Percentiles rank a stretch among this genome's conserved stretches.
These are phyloP conservation scores for Cyberlindnera mycetangii DNA, from an alignment of 805 yeast species.

Conservation along the genomic window DNA sequence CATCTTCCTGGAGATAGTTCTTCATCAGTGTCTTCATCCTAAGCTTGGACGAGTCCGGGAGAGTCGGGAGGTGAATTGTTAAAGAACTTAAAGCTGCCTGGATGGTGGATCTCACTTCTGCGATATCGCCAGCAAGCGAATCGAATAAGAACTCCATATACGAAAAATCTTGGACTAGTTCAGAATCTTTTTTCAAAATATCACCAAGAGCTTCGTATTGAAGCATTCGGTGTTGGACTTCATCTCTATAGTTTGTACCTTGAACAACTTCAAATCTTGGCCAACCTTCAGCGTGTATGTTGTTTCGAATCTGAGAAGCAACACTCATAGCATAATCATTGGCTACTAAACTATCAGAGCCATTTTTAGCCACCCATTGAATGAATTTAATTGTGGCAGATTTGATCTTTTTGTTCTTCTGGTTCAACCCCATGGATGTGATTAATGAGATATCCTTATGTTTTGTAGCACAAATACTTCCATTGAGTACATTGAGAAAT, in stretches of 20 bases:
- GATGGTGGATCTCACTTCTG: conserved; percentile 62
- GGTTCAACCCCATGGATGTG: conserved; percentile 54
- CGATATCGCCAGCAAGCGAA: conserved; percentile 60
- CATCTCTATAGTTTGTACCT: conserved; percentile 34
- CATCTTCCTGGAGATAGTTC: conserved; percentile 34
- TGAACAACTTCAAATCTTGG: conserved; percentile 42
- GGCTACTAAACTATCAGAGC: conserved; percentile 15
- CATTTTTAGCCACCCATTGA: conserved; percentile 50
- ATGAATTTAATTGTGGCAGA: conserved; percentile 61
- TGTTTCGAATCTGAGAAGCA: conserved; percentile 51
- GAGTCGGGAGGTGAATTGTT: conserved; percentile 42
- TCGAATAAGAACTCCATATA: conserved; percentile 67
- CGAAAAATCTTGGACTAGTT: conserved; percentile 42
- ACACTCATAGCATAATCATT: conserved; percentile 40
- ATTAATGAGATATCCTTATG: conserved; percentile 43
- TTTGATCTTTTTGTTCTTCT: conserved; percentile 33
- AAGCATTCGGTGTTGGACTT: conserved; percentile 47
- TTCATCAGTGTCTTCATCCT: conserved; percentile 40
- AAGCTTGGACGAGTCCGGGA: conserved; percentile 38
- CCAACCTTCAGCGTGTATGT: conserved; percentile 58
- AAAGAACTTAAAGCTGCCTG: conserved; percentile 68
- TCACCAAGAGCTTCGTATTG: conserved; percentile 82
- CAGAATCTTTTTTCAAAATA: conserved; percentile 47
- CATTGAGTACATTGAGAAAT: conserved; percentile 46
- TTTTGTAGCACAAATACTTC: conserved; percentile 50